Conservation (phyloP, 768 basidiomycete genomes). For the Crepidotus variabilis region DNA sequence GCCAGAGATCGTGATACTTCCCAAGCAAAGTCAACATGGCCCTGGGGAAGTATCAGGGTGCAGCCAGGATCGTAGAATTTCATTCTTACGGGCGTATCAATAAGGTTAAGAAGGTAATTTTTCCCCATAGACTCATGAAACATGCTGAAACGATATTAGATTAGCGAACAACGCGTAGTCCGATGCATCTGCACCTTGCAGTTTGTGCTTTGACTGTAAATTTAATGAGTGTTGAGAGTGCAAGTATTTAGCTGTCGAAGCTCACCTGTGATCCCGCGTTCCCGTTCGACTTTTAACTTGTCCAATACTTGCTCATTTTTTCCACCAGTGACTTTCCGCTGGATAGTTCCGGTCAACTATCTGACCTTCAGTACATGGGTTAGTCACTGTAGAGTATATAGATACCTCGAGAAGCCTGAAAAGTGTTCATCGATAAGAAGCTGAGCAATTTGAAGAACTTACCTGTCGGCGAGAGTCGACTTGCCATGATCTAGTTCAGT, state of each 20-base stretch:
- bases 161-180: neutral
- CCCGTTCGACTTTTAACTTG: constrained; percentile 94
- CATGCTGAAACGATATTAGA: constrained; percentile 52
- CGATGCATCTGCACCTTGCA: constrained; percentile 52
- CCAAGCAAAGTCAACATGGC: constrained; percentile 98
- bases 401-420: constrained; percentile 69
- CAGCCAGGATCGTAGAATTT: neutral
- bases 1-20: constrained; percentile 91
- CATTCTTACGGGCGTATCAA: constrained; percentile 83
- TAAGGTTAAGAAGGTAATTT: constrained; percentile 81
- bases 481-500: constrained; percentile 81
- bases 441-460: constrained; percentile 21
- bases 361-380: constrained; percentile 10
- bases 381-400: constrained; percentile 2
- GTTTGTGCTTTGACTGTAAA: constrained; percentile 89
- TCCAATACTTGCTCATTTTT: constrained; percentile 85
- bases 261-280: constrained; percentile 91
- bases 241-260: constrained; percentile 1
- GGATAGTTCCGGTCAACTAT: constrained; percentile 86
- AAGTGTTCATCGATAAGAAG: neutral
- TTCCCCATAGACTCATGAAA: constrained; percentile 54
- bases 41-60: constrained; percentile 33
- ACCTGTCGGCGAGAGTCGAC: constrained; percentile 89
- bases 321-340: constrained; percentile 50
- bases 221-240: constrained; percentile 2